Percentiles rank a stretch among this genome's conserved stretches.
phyloP scores from a whole-genome alignment of 495 filamentous ascomycete species.

The Hypoxylon perforatum region DNA sequence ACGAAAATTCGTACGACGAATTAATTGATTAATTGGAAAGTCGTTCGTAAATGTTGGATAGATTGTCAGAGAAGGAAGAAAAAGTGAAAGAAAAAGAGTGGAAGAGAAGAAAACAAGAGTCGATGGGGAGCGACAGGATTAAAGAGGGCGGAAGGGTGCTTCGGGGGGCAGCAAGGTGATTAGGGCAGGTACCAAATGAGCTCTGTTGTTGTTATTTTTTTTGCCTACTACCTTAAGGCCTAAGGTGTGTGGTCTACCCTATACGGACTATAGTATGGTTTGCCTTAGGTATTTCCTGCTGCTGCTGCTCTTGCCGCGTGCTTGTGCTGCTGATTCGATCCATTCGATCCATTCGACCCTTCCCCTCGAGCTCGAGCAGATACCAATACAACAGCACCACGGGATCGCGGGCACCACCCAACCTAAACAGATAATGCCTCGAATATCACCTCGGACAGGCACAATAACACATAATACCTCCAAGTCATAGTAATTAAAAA shows the following conservation, averaged over 20 bases:
- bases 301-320: constrained; percentile 18
- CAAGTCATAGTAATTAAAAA: constrained; percentile 39
- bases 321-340: constrained; percentile 42
- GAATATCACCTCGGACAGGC: neutral
- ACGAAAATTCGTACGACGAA: constrained; percentile 11
- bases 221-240: too few species aligned
- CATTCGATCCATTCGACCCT: neutral
- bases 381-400: constrained; percentile 7
- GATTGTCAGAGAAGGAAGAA: constrained; percentile 9
- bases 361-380: constrained; percentile 23
- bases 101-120: constrained; percentile 15
- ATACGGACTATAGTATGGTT: neutral
- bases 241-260: too few species aligned
- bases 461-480: neutral
- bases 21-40: constrained; percentile 1
- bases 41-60: neutral
- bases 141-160: too few species aligned
- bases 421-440: constrained; percentile 32
- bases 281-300: constrained; percentile 31
- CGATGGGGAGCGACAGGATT: constrained; percentile 34
- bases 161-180: constrained; percentile 34
- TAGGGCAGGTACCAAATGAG: constrained; percentile 32
- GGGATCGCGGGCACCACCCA: neutral
- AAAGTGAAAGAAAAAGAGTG: constrained; percentile 15
- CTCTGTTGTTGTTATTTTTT: too few species aligned